These are phyloP conservation scores for Aspergillus sp. DNA, from an alignment of 2,329 filamentous ascomycete species.

Conservation along the genomic window DNA sequence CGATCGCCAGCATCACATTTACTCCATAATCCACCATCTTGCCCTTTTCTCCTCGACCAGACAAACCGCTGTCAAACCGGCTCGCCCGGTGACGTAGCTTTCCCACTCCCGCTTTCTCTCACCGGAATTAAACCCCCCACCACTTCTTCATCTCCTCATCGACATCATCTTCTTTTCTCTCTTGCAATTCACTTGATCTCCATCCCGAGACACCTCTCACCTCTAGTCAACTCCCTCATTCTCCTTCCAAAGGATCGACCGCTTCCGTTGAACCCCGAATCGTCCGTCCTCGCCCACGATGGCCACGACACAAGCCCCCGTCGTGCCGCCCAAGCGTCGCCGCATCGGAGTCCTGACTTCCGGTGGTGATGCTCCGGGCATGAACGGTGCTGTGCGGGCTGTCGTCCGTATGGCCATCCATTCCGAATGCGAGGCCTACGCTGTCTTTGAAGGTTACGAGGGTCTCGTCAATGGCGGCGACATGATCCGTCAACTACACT, in stretches of 20 bases:
- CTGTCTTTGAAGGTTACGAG: conserved; percentile 90
- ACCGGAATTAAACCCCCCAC: conserved; percentile 29
- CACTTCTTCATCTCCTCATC: conserved; percentile 12
- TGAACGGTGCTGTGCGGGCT: conserved; percentile 86
- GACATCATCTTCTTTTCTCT: conserved; percentile 3
- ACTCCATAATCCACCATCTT: neutral
- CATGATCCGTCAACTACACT: conserved; percentile 81
- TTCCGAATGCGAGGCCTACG: conserved; percentile 74
- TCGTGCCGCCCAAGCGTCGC: conserved; percentile 34
- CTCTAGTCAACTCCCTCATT: conserved; percentile 5
- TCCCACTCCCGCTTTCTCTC: conserved; percentile 34
- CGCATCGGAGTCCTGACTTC: conserved; percentile 88
- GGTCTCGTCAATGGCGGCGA: conserved; percentile 85
- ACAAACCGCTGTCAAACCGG: no score
- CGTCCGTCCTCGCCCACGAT: conserved; percentile 12
- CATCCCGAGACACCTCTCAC: conserved; percentile 1
- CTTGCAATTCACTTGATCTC: conserved; percentile 12
- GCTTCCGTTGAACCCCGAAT: conserved; percentile 6
- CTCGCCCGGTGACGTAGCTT: neutral
- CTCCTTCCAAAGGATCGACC: conserved; percentile 6
- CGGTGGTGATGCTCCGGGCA: conserved; percentile 88
- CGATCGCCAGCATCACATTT: neutral
- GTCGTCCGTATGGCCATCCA: conserved; percentile 89
- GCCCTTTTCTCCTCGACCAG: no score
- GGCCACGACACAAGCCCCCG: conserved; percentile 17